phyloP scores from a whole-genome alignment of 306 rosid genomes.

The Vigna angularis region DNA sequence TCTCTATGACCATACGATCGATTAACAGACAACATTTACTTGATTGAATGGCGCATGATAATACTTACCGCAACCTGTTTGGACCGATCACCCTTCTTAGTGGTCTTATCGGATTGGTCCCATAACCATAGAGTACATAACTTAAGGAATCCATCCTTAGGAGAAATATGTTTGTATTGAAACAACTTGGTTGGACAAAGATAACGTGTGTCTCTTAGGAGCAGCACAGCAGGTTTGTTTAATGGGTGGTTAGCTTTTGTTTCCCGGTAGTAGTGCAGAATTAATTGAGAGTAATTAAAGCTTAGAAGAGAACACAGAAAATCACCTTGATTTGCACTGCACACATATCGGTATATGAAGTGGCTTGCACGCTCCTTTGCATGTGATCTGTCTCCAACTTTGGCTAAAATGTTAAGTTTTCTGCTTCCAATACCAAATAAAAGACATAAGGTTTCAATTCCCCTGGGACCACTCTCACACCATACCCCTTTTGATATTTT shows the following conservation, averaged over 20 bases:
- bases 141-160: too few relatives aligned
- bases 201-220: slow-evolving; percentile 20
- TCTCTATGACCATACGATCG: too few relatives aligned
- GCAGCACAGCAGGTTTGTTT: neutral
- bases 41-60: too few relatives aligned
- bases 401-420: slow-evolving; percentile 4
- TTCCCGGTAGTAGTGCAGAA: slow-evolving; percentile 42
- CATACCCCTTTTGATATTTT: neutral
- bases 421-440: slow-evolving; percentile 18
- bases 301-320: neutral
- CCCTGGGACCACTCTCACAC: slow-evolving; percentile 3
- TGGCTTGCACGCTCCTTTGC: slow-evolving; percentile 47
- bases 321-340: too few relatives aligned
- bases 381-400: slow-evolving; percentile 39
- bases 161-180: neutral
- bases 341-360: neutral
- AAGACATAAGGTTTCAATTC: slow-evolving; percentile 29
- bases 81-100: too few relatives aligned
- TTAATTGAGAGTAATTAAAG: slow-evolving; percentile 24
- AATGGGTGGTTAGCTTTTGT: slow-evolving; percentile 25
- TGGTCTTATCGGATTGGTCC: too few relatives aligned
- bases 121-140: too few relatives aligned
- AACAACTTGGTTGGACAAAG: slow-evolving; percentile 30
- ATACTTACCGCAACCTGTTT: too few relatives aligned
- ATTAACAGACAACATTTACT: too few relatives aligned